phyloP scores from a whole-genome alignment of 2,329 filamentous ascomycete genomes.

The Claviceps paspali region DNA sequence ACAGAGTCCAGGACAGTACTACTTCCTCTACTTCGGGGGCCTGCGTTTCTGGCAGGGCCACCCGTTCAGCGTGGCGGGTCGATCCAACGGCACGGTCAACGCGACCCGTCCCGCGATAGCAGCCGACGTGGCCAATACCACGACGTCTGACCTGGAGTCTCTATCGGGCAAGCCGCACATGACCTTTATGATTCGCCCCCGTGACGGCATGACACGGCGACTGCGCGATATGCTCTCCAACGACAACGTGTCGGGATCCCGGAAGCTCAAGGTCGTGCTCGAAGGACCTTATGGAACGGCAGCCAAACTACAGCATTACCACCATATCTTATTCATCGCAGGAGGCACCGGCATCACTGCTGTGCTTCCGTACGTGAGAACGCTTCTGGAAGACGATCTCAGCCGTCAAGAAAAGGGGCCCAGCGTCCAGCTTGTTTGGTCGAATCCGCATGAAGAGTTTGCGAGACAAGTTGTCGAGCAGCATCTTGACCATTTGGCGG shows the following conservation, averaged over 20 bases:
- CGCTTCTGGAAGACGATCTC: constrained; percentile 8
- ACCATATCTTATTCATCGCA: constrained; percentile 16
- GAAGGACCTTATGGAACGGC: neutral
- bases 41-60: constrained; percentile 24
- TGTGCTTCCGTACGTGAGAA: constrained; percentile 16
- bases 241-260: constrained; percentile 8
- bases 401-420: neutral
- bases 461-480: neutral
- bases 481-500: neutral
- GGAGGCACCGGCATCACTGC: constrained; percentile 23
- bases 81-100: neutral
- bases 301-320: neutral
- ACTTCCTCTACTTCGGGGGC: constrained; percentile 22
- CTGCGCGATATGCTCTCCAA: constrained; percentile 11
- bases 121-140: no score
- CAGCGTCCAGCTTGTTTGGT: neutral
- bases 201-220: constrained; percentile 19
- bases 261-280: neutral
- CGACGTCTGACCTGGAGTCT: neutral
- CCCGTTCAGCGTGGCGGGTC: constrained; percentile 23
- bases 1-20: constrained; percentile 23
- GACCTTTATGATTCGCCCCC: constrained; percentile 22
- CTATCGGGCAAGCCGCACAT: constrained; percentile 9
- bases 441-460: neutral
- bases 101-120: neutral